Evolutionary conservation across 2,329 filamentous ascomycete species (phyloP), one percentile per base, ranked within the genome.

Genomic region (Didymella sp.): DNA sequence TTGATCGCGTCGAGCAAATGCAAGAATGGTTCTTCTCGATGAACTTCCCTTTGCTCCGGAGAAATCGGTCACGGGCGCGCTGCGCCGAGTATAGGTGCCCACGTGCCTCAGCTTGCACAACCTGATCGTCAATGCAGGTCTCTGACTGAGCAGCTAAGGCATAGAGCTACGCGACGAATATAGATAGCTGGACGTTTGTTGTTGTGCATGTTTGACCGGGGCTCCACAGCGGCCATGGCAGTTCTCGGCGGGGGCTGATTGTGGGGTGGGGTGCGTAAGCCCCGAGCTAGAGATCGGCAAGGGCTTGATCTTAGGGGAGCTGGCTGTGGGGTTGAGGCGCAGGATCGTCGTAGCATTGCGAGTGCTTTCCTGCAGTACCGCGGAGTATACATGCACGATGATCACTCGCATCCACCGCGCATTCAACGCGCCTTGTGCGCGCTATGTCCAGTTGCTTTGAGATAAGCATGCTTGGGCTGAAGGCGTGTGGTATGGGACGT

Each of bases 191-290:
- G 44, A 52, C 38, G 48, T 52, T 49, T 57, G 54, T 17, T 57
- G 54, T 57, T 44, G 54, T 52, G 38, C 43, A 52, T 57, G 54
- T 57, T 52, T 52, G 48, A 46, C 24, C 38, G 38, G 42, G 31
- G 43, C 48, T 57, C 54, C 54, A 57, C 48, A 57, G 38, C 44
- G 49, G 54, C 43, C 48, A 45, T 52, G 44, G 54, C 54, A 19
- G 21, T 33, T 51, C 54, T 57, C 24, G 54, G 54, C 48, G 54
- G 49, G 47, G 54, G 48, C n/a, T 48, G 42, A 17, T 9, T 52
- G 48, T 49, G 48, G 48, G 54, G 54, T 42, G 41, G 48, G 12
- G 47, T 40, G 48, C 48, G 48, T 48, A 51, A 57, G 54, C 54
- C 43, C 44, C 21, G 28, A 41, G 17, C 42, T 47, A 42, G 40